Conservation (phyloP, 2,329 filamentous ascomycete species). For the Pseudogymnoascus sp. region DNA sequence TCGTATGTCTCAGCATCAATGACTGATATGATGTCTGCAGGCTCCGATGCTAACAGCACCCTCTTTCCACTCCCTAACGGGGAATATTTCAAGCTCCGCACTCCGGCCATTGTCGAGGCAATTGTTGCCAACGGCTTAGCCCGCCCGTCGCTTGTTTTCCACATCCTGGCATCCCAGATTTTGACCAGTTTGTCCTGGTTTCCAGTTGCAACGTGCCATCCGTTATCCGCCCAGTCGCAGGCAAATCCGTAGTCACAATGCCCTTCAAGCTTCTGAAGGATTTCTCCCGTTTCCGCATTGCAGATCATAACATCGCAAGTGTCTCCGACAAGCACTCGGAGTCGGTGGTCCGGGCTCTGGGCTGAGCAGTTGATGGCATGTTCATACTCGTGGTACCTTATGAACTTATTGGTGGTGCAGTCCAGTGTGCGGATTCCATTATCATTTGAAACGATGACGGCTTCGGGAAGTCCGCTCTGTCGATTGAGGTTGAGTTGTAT, state of each 20-base stretch:
- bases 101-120: slow-evolving; percentile 57
- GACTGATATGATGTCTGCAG: slow-evolving; percentile 64
- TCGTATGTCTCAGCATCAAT: slow-evolving; percentile 58
- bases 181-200: slow-evolving; percentile 66
- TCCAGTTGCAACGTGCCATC: slow-evolving; percentile 66
- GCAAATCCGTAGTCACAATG: slow-evolving; percentile 67
- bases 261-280: slow-evolving; percentile 48
- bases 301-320: slow-evolving; percentile 55
- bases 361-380: slow-evolving; percentile 65
- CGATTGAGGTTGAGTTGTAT: slow-evolving; percentile 48
- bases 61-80: slow-evolving; percentile 58
- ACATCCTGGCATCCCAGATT: slow-evolving; percentile 69
- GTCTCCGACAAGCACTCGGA: slow-evolving; percentile 68
- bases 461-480: slow-evolving; percentile 42
- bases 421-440: slow-evolving; percentile 50
- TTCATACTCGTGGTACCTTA: slow-evolving; percentile 45
- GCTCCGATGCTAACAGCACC: slow-evolving; percentile 64
- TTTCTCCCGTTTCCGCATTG: slow-evolving; percentile 56
- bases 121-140: slow-evolving; percentile 45
- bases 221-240: slow-evolving; percentile 72
- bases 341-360: slow-evolving; percentile 60
- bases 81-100: slow-evolving; percentile 62
- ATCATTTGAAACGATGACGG: slow-evolving; percentile 57
- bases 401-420: slow-evolving; percentile 48
- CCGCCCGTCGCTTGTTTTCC: slow-evolving; percentile 45